These are phyloP conservation scores for Ceratobasidium sp. DNA, from an alignment of 1,284 basidiomycete genomes.

Conservation along the genomic window DNA sequence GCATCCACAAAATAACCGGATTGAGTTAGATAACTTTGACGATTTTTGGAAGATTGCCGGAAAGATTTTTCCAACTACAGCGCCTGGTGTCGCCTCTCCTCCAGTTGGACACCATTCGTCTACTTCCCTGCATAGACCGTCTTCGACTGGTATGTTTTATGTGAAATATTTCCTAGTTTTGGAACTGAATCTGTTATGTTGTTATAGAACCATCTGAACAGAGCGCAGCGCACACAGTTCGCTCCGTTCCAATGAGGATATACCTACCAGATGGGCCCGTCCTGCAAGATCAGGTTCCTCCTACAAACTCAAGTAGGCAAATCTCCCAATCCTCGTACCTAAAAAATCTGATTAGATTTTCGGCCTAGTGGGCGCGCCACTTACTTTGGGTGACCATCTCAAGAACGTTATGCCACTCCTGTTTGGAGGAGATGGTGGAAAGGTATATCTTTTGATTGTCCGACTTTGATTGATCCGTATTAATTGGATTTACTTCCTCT, in stretches of 20 bases:
- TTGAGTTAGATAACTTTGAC: conserved; percentile 85
- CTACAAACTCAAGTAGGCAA: conserved; percentile 55
- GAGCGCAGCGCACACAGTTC: conserved; percentile 83
- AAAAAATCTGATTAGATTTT: neutral
- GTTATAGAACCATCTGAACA: conserved; percentile 34
- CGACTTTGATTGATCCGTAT: neutral
- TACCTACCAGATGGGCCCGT: conserved; percentile 91
- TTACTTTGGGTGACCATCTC: conserved; percentile 56
- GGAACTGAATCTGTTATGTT: neutral
- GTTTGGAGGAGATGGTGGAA: conserved; percentile 54
- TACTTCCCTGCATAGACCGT: conserved; percentile 14
- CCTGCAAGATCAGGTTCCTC: conserved; percentile 87
- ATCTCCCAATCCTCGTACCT: neutral
- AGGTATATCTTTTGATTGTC: conserved; percentile 49
- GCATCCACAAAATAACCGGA: neutral
- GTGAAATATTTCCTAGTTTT: neutral
- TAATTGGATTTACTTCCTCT: neutral
- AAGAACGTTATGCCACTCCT: conserved; percentile 57
- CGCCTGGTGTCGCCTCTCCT: conserved; percentile 54
- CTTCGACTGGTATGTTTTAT: conserved; percentile 15
- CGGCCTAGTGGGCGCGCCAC: conserved; percentile 46
- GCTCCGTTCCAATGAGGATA: conserved; percentile 87
- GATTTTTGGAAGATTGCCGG: conserved; percentile 92
- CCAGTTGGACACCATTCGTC: conserved; percentile 26
- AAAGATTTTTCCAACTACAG: conserved; percentile 78